phyloP scores from a whole-genome alignment of 176 grass and related monocot genomes.

The Rhynchospora breviuscula region DNA sequence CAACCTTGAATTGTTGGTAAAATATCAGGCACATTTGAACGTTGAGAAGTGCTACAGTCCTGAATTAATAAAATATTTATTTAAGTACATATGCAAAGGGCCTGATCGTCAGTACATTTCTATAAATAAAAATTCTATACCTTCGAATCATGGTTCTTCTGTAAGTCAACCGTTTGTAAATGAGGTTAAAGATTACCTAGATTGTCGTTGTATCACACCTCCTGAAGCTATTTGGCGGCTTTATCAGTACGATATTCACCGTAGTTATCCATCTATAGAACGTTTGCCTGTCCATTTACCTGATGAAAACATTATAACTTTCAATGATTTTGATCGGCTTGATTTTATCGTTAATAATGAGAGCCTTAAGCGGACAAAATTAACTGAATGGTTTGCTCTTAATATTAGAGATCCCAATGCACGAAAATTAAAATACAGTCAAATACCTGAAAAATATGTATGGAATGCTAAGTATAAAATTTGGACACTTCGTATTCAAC shows the following conservation, averaged over 20 bases:
- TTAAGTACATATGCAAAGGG: no score
- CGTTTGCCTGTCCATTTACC: not conserved
- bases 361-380: no score
- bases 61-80: no score
- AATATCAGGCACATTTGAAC: slow-evolving; percentile 13
- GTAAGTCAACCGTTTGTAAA: not conserved
- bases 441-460: slow-evolving; percentile 27
- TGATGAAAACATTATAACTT: not conserved
- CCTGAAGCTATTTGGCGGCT: not conserved
- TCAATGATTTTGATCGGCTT: not conserved
- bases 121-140: no score
- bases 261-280: not conserved
- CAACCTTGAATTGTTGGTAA: not conserved
- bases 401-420: slow-evolving; percentile 12
- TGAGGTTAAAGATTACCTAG: not conserved
- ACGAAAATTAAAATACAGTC: slow-evolving; percentile 17
- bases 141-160: no score
- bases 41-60: slow-evolving; percentile 26
- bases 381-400: slow-evolving; percentile 14
- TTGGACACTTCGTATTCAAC: not conserved
- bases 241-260: not conserved
- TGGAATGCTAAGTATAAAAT: not conserved
- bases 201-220: not conserved
- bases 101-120: no score
- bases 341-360: slow-evolving; percentile 17